Percentiles rank a stretch among this genome's conserved stretches.
Evolutionary conservation across 495 filamentous ascomycete genomes (phyloP).

Genomic region (Penicillium bovifimosum): DNA sequence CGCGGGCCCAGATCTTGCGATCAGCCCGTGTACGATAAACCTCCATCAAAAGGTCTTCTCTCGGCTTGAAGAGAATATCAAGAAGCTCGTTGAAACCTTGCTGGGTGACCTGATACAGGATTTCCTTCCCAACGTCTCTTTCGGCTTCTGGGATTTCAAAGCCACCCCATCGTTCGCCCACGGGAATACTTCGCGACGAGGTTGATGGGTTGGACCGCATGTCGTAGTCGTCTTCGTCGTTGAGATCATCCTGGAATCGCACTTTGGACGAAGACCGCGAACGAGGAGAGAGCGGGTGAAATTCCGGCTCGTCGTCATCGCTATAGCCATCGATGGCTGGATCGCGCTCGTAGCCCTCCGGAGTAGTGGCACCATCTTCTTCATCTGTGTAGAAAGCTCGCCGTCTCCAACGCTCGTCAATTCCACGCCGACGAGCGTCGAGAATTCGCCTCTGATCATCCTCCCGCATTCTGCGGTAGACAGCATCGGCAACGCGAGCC

Average conservation of each 20-base stretch:
- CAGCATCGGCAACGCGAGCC: conserved; percentile 35
- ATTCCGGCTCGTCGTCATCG: conserved; percentile 37
- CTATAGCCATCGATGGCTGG: conserved; percentile 45
- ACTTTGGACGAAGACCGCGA: conserved; percentile 83
- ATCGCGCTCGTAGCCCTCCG: conserved; percentile 62
- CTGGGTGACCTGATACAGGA: conserved; percentile 84
- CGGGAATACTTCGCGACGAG: conserved; percentile 69
- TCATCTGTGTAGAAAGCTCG: conserved; percentile 76
- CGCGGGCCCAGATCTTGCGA: conserved; percentile 51
- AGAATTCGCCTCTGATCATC: conserved; percentile 37
- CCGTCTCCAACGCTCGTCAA: conserved; percentile 67
- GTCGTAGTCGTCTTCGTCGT: conserved; percentile 54
- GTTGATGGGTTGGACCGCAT: conserved; percentile 72
- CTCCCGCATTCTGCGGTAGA: conserved; percentile 38
- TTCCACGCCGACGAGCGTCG: conserved; percentile 43
- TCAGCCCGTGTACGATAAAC: conserved; percentile 56
- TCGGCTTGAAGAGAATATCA: conserved; percentile 73
- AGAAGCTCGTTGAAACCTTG: conserved; percentile 90
- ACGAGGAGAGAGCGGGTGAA: conserved; percentile 52
- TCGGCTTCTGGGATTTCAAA: conserved; percentile 79
- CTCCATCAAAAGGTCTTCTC: conserved; percentile 72
- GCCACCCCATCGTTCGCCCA: conserved; percentile 72
- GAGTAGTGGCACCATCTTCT: conserved; percentile 63
- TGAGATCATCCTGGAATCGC: conserved; percentile 68
- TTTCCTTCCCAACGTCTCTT: conserved; percentile 76